phyloP scores from a whole-genome alignment of 2,329 filamentous ascomycete species.

The Gyromitra esculenta region DNA sequence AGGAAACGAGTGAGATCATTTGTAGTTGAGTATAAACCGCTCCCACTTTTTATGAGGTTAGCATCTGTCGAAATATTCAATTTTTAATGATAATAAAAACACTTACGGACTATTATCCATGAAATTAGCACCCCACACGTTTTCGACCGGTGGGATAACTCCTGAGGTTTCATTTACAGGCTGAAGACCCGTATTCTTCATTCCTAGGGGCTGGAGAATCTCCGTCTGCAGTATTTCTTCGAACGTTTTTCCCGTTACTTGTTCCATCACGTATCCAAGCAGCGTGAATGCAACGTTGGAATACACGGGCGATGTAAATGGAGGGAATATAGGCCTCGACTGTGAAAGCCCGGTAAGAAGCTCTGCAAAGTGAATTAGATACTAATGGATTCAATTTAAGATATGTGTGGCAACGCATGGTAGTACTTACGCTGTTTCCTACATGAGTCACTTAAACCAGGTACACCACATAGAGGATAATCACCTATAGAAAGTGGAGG shows the following conservation, averaged over 20 bases:
- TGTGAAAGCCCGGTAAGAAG: neutral
- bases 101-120: conserved; percentile 38
- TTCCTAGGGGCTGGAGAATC: conserved; percentile 57
- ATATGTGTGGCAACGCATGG: neutral
- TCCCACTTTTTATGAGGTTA: conserved; percentile 26
- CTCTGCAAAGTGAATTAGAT: neutral
- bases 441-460: conserved; percentile 60
- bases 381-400: neutral
- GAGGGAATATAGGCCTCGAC: neutral
- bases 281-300: conserved; percentile 62
- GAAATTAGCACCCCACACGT: conserved; percentile 47
- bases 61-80: neutral
- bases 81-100: neutral
- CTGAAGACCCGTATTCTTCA: conserved; percentile 55
- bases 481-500: conserved; percentile 59
- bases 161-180: conserved; percentile 40
- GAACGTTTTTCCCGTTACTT: conserved; percentile 57
- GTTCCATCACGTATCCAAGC: conserved; percentile 60
- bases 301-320: conserved; percentile 60
- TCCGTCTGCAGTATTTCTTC: conserved; percentile 55
- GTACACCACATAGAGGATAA: conserved; percentile 61
- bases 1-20: conserved; percentile 49
- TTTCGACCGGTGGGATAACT: conserved; percentile 50
- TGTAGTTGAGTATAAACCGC: conserved; percentile 51
- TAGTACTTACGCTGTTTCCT: conserved; percentile 58